Percentiles rank a stretch among this genome's conserved stretches.
These are phyloP conservation scores for Cercospora sp. DNA, from an alignment of 2,329 filamentous ascomycete genomes.

Conservation along the genomic window DNA sequence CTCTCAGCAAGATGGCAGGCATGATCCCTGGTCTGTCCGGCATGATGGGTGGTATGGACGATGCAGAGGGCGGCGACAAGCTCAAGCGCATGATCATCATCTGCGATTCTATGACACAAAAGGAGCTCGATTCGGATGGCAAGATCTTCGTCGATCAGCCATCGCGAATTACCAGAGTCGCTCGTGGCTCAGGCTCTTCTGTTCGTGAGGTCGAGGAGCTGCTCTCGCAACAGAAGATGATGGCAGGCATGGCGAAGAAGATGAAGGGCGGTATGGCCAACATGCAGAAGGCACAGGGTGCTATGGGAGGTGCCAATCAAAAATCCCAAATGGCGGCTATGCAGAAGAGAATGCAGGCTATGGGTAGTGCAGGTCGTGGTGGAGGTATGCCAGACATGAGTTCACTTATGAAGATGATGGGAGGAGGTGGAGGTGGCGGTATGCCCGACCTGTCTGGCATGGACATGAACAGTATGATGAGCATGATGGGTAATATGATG, in stretches of 20 bases:
- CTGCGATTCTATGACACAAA: slow-evolving; percentile 95
- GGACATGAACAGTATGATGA: slow-evolving; percentile 72
- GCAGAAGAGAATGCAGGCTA: slow-evolving; percentile 91
- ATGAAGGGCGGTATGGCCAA: slow-evolving; percentile 98
- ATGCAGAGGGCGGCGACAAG: slow-evolving; percentile 91
- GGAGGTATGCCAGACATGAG: slow-evolving; percentile 77
- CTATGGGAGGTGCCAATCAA: slow-evolving; percentile 88
- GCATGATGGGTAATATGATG: slow-evolving; percentile 66
- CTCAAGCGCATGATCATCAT: slow-evolving; percentile 99
- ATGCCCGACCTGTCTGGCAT: slow-evolving; percentile 61
- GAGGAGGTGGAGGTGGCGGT: slow-evolving; percentile 57
- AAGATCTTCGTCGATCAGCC: slow-evolving; percentile 93
- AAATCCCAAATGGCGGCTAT: slow-evolving; percentile 92
- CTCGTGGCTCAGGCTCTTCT: slow-evolving; percentile 83
- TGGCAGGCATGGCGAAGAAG: slow-evolving; percentile 99
- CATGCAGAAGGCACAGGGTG: slow-evolving; percentile 89
- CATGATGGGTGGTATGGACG: slow-evolving; percentile 94
- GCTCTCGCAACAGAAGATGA: slow-evolving; percentile 97
- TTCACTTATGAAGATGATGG: slow-evolving; percentile 89
- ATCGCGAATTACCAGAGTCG: slow-evolving; percentile 87
- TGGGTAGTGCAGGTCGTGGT: slow-evolving; percentile 72
- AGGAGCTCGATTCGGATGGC: slow-evolving; percentile 92
- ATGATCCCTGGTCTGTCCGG: slow-evolving; percentile 96
- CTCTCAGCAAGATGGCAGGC: slow-evolving; percentile 92
- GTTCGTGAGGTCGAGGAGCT: slow-evolving; percentile 94